A percentile compares a stretch with the other conserved stretches of the same genome.
phyloP scores from a whole-genome alignment of 257 asterid genomes.

The Ilex aquifolium region DNA sequence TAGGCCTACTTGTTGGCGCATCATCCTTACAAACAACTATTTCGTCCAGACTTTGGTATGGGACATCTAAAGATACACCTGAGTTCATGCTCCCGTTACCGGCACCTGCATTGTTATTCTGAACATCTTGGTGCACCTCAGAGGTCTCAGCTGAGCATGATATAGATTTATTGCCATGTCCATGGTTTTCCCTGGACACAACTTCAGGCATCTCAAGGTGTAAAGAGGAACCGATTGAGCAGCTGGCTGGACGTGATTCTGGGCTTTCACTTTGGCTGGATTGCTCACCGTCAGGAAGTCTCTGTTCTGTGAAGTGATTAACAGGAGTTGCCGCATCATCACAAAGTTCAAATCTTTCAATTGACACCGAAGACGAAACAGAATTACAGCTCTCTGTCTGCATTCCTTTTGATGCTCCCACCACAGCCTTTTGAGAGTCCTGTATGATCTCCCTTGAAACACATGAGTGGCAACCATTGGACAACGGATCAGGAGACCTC shows the following conservation, averaged over 20 bases:
- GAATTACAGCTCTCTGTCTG: conserved; percentile 70
- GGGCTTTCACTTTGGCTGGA: conserved; percentile 27
- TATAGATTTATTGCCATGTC: conserved; percentile 23
- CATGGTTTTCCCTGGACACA: conserved; percentile 25
- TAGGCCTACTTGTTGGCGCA: conserved; percentile 16
- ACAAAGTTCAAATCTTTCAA: conserved; percentile 69
- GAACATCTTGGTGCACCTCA: conserved; percentile 31
- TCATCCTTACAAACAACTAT: conserved; percentile 21
- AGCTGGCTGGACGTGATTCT: conserved; percentile 36
- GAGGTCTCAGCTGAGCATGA: conserved; percentile 18
- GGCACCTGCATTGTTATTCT: conserved; percentile 28
- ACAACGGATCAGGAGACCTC: conserved; percentile 19
- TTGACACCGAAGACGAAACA: conserved; percentile 64
- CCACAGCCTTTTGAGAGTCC: conserved; percentile 32
- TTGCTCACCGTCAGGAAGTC: conserved; percentile 32
- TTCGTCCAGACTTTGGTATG: conserved; percentile 21
- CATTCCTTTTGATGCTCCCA: conserved; percentile 36
- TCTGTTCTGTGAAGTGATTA: conserved; percentile 28
- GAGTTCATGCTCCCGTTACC: conserved; percentile 29
- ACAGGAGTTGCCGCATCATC: conserved; percentile 51
- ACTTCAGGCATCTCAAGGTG: conserved; percentile 35
- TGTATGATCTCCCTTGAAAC: conserved; percentile 31
- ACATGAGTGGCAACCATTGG: conserved; percentile 10
- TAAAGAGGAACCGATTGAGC: conserved; percentile 55
- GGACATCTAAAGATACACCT: conserved; percentile 17